Conservation (phyloP, 306 rosid genomes). For the Dryas alaskensis region DNA sequence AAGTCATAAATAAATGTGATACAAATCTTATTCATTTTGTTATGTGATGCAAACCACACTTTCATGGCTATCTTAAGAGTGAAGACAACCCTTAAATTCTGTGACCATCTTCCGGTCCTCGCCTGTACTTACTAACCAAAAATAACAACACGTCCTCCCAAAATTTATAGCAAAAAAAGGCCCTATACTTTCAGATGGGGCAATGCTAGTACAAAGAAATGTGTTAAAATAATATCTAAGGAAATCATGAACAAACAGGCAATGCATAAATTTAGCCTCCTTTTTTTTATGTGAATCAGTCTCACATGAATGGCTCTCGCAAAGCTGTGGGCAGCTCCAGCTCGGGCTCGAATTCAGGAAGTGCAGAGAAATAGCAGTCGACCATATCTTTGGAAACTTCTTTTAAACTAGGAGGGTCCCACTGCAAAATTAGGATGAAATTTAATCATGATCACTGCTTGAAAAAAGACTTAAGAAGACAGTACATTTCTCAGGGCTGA, state of each 20-base stretch:
- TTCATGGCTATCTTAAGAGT: background rate
- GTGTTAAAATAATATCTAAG: background rate
- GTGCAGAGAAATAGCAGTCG: constrained; percentile 55
- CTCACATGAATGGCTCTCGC: constrained; percentile 76
- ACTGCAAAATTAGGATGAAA: constrained; percentile 50
- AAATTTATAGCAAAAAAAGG: background rate
- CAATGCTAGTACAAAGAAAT: background rate
- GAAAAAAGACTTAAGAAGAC: background rate
- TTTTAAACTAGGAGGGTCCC: constrained; percentile 74
- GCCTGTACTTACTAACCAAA: background rate
- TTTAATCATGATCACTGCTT: background rate
- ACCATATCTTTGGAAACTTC: constrained; percentile 86
- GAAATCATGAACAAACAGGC: background rate
- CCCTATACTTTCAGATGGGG: background rate
- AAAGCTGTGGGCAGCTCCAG: constrained; percentile 62
- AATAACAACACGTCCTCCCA: background rate
- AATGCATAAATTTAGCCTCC: background rate
- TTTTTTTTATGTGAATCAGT: background rate
- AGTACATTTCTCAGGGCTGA: background rate
- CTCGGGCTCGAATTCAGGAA: constrained; percentile 60
- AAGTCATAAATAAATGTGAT: too few relatives aligned
- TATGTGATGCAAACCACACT: too few relatives aligned
- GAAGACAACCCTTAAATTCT: background rate
- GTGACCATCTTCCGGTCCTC: background rate
- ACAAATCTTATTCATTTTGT: too few relatives aligned